Percentiles rank a stretch among this genome's conserved stretches.
phyloP scores from a whole-genome alignment of 2,329 filamentous ascomycete genomes.

The Fusarium sp. region DNA sequence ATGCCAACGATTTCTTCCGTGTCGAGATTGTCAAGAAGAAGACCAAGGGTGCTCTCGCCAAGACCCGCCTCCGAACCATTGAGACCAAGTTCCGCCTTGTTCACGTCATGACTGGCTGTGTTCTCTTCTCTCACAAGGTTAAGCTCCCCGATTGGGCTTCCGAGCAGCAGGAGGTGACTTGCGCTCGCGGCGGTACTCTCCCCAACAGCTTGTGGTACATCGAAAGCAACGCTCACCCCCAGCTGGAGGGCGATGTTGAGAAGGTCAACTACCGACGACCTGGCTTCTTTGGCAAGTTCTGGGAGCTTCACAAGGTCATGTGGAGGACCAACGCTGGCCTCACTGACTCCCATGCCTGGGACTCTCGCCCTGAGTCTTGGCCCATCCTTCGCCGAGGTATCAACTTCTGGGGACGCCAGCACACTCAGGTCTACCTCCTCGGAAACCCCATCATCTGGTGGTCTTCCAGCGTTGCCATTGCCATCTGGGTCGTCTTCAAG shows the following conservation, averaged over 20 bases:
- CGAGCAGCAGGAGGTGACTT: constrained; percentile 99
- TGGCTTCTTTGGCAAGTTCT: constrained; percentile 97
- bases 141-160: constrained; percentile 98
- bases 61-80: constrained; percentile 89
- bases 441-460: constrained; percentile 98
- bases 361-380: constrained; percentile 94
- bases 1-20: constrained; percentile 96
- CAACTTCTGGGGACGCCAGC: constrained; percentile 97
- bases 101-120: constrained; percentile 96
- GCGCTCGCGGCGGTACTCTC: constrained; percentile 87
- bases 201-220: constrained; percentile 99
- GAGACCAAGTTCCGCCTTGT: constrained; percentile 96
- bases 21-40: constrained; percentile 93
- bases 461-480: constrained; percentile 83
- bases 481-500: constrained; percentile 85
- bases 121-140: constrained; percentile 97
- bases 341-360: constrained; percentile 97
- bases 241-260: constrained; percentile 79
- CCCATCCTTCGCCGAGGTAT: constrained; percentile 92
- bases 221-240: constrained; percentile 88
- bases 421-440: constrained; percentile 95
- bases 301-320: constrained; percentile 97
- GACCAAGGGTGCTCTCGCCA: constrained; percentile 82
- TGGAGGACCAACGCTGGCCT: constrained; percentile 98
- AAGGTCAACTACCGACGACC: constrained; percentile 97